Conservation (phyloP, 768 basidiomycete species). For the Psilocybe subaeruginosa region DNA sequence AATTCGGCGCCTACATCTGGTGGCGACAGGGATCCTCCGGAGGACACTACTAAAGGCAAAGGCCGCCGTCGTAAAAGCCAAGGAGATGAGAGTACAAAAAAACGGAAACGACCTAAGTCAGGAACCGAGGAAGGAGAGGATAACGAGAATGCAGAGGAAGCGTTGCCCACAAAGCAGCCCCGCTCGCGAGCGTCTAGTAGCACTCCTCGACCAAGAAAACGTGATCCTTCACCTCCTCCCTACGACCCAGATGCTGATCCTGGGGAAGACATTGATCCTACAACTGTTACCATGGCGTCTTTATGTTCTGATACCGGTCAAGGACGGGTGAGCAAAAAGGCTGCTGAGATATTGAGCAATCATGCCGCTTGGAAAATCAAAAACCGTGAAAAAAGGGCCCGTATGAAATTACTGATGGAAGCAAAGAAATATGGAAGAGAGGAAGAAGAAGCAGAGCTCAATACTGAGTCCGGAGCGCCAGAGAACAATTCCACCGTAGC, state of each 20-base stretch:
- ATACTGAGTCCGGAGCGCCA: conserved; percentile 14
- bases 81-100: conserved; percentile 6
- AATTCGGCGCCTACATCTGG: background rate
- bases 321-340: conserved; percentile 80
- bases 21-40: background rate
- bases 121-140: conserved; percentile 12
- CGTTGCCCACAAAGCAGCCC: conserved; percentile 12
- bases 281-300: conserved; percentile 78
- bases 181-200: conserved; percentile 26
- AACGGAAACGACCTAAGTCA: conserved; percentile 17
- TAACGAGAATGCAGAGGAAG: conserved; percentile 14
- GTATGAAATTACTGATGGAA: conserved; percentile 67
- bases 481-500: conserved; percentile 3
- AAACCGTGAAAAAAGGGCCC: conserved; percentile 67
- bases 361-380: conserved; percentile 73
- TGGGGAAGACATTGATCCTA: conserved; percentile 83
- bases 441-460: conserved; percentile 46
- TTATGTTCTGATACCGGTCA: conserved; percentile 79
- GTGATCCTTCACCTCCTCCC: conserved; percentile 53
- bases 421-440: conserved; percentile 74
- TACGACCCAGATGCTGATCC: conserved; percentile 65
- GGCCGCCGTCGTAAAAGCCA: conserved; percentile 7
- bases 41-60: background rate
- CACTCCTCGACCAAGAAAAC: conserved; percentile 38
- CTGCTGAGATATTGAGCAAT: conserved; percentile 68